phyloP scores from a whole-genome alignment of 2,329 filamentous ascomycete species.

The Trichophyton benhamiae region DNA sequence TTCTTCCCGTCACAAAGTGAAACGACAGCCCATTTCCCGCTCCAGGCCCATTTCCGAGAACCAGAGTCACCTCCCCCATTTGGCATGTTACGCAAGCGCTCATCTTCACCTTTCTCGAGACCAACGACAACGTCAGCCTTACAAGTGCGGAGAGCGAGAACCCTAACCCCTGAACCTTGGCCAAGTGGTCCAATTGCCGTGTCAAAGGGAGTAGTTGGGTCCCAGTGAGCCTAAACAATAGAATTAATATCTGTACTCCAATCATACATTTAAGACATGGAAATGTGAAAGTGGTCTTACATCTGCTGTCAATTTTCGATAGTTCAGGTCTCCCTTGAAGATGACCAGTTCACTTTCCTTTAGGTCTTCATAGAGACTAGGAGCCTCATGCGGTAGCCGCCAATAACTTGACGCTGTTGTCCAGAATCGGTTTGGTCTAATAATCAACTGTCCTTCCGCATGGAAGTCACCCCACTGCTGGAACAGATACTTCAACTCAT shows the following conservation, averaged over 20 bases:
- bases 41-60: constrained; percentile 83
- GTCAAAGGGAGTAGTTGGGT: constrained; percentile 72
- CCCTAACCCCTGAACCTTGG: constrained; percentile 65
- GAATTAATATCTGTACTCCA: background rate
- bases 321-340: constrained; percentile 97
- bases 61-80: constrained; percentile 58
- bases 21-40: constrained; percentile 91
- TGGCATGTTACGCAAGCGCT: constrained; percentile 57
- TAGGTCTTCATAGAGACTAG: constrained; percentile 61
- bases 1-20: constrained; percentile 62
- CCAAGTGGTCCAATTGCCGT: constrained; percentile 79
- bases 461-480: constrained; percentile 68
- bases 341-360: constrained; percentile 76
- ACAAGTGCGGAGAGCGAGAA: constrained; percentile 80
- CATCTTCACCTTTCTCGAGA: constrained; percentile 68
- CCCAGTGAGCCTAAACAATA: constrained; percentile 55
- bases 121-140: constrained; percentile 95
- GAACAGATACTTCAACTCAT: constrained; percentile 64
- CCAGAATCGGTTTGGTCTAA: constrained; percentile 86
- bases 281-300: constrained; percentile 38
- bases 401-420: constrained; percentile 79
- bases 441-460: constrained; percentile 66
- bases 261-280: constrained; percentile 3
- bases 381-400: constrained; percentile 60
- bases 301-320: constrained; percentile 82